phyloP scores from a whole-genome alignment of 305 asterid genomes.

The Petunia hybrid region DNA sequence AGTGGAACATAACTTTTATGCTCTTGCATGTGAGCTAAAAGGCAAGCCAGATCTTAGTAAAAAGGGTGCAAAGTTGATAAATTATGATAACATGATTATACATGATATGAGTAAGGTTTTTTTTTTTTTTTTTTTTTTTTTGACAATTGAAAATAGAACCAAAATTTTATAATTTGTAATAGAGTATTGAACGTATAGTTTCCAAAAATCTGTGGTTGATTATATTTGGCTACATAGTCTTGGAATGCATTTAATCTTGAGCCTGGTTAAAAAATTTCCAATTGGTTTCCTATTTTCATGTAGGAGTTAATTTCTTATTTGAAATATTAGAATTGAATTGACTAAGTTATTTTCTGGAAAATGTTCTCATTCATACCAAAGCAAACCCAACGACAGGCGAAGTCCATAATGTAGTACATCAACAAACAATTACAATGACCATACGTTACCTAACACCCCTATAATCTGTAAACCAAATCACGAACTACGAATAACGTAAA shows the following conservation, averaged over 20 bases:
- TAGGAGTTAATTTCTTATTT: not conserved
- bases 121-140: no score
- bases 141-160: no score
- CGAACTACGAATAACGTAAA: not conserved
- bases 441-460: not conserved
- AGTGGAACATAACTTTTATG: conserved; percentile 25
- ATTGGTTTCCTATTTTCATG: not conserved
- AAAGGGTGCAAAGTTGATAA: not conserved
- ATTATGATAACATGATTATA: not conserved
- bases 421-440: not conserved
- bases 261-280: not conserved
- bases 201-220: not conserved
- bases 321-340: not conserved
- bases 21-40: conserved; percentile 22
- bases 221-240: not conserved
- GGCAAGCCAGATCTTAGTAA: not conserved
- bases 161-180: no score
- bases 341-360: not conserved
- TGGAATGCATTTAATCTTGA: not conserved
- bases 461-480: conserved; percentile 21
- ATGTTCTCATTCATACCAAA: no score
- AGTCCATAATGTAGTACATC: not conserved
- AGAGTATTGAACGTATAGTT: no score
- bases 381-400: no score
- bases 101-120: not conserved